Percentiles rank a stretch among this genome's conserved stretches.
Evolutionary conservation across 2,329 filamentous ascomycete genomes (phyloP).

Genomic region (Hawksworthiomyces lignivorus): DNA sequence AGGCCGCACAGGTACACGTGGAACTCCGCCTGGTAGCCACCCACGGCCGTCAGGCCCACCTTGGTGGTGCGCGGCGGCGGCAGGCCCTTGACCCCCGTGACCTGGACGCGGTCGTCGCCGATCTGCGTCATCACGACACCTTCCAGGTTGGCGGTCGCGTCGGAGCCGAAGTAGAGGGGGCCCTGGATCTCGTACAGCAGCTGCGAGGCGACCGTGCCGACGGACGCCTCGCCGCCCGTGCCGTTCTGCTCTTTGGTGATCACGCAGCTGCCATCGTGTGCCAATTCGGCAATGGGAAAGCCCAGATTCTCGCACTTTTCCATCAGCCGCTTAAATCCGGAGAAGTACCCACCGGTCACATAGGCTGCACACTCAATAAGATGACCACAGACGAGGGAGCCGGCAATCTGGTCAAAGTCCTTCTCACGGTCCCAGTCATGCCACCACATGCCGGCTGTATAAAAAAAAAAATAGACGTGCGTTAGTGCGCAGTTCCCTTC

Average conservation of each 20-base stretch:
- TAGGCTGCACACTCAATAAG: slow-evolving; percentile 37
- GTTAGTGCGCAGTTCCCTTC: too few species aligned
- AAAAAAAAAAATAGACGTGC: too few species aligned
- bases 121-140: slow-evolving; percentile 35
- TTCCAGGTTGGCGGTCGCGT: slow-evolving; percentile 24
- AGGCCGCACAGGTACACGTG: slow-evolving; percentile 4
- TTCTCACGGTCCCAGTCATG: slow-evolving; percentile 32
- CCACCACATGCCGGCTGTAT: slow-evolving; percentile 35
- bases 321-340: slow-evolving; percentile 34
- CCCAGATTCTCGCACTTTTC: slow-evolving; percentile 30
- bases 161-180: slow-evolving; percentile 24
- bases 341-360: slow-evolving; percentile 38
- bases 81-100: slow-evolving; percentile 24
- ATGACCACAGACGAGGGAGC: slow-evolving; percentile 32
- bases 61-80: slow-evolving; percentile 24
- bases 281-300: slow-evolving; percentile 42
- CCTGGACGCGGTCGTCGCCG: slow-evolving; percentile 22
- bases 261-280: slow-evolving; percentile 27
- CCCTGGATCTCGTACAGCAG: slow-evolving; percentile 30
- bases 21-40: slow-evolving; percentile 18
- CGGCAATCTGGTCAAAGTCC: slow-evolving; percentile 35
- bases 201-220: slow-evolving; percentile 16
- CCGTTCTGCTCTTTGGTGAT: slow-evolving; percentile 19
- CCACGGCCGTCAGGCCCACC: slow-evolving; percentile 17
- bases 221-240: slow-evolving; percentile 12